Base-by-base conservation (phyloP, 75 land plant genomes). In the Larix kaempferi region DNA sequence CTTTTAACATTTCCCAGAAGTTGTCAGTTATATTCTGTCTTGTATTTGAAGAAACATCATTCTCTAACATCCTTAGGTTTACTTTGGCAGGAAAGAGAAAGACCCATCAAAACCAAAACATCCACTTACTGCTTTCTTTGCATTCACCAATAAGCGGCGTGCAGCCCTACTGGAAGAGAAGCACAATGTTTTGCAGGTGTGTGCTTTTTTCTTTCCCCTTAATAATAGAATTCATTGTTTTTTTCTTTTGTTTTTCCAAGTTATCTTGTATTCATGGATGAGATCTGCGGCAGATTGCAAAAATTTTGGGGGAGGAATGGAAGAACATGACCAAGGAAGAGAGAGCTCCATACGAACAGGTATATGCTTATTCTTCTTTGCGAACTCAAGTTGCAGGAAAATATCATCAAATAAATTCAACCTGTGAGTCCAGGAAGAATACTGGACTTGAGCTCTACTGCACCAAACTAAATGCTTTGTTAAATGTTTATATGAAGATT, bases 241-340 rank as follows among this genome's bases (percentile, higher is more conserved):
- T 39, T 4, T 17, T 16, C 6, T n/a, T 62, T 49, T 44, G 29
- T 49, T 39, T 25, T 26, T 21, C 26, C 2, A 15, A 56, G 22
- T 21, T 79, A 57, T 56, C 6, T 16, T n/a, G 21, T 78, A 11
- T 44, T 23, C 11, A 66, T 56, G 33, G n/a, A 35, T 56, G 12
- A 3, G 26, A 39, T 21, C 63, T 74, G 2, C 60, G 23, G 39
- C 76, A 92, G 95, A 78, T 88, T 44, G 84, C 88, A 6, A 95
- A 91, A 89, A 84, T 93, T 22, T 49, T 87, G 57, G 98, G 98
- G 37, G 95, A 87, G 60, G 98, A 95, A 74, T 95, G 98, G 98
- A 93, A 86, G 76, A 80, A 69, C 74, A 82, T 93, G 95, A 83
- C 75, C 25, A 88, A 91, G 41, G 72, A 89, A 69, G 71, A 85